A percentile compares a stretch with the other conserved stretches of the same genome.
Conservation (phyloP, 148 eudicot species). For the Rhododendron williamsianum region DNA sequence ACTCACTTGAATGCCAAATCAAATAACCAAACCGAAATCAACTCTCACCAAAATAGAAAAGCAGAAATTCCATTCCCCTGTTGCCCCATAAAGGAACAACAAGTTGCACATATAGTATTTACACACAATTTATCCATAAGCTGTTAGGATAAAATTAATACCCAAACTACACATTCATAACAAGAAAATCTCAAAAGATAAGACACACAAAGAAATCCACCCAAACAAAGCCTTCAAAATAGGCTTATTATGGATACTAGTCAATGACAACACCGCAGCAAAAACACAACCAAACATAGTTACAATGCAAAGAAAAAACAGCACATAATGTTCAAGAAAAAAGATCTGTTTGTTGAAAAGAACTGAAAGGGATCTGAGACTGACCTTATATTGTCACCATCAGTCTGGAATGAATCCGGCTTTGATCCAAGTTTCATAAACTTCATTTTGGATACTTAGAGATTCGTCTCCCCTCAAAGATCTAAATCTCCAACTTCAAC, state of each 20-base stretch:
- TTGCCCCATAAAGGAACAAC: background rate
- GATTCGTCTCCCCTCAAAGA: background rate
- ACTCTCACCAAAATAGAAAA: background rate
- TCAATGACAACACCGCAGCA: slow-evolving; percentile 3
- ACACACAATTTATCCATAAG: background rate
- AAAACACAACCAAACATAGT: background rate
- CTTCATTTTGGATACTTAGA: slow-evolving; percentile 50
- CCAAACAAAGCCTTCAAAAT: background rate
- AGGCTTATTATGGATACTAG: background rate
- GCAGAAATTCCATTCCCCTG: background rate
- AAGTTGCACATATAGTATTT: background rate
- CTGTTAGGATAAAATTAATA: background rate
- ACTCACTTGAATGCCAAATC: background rate
- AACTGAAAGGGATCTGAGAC: background rate
- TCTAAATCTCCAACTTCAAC: slow-evolving; percentile 4
- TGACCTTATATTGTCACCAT: slow-evolving; percentile 75
- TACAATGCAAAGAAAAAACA: slow-evolving; percentile 14
- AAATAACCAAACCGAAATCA: background rate
- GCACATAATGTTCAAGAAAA: background rate
- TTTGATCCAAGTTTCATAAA: slow-evolving; percentile 93
- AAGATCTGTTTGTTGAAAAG: background rate
- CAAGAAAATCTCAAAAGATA: background rate
- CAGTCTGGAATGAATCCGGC: slow-evolving; percentile 70
- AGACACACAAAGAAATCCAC: background rate
- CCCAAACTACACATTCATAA: background rate